Conservation (phyloP, 106 monocot species). For the Alisma plantagoaquatica region DNA sequence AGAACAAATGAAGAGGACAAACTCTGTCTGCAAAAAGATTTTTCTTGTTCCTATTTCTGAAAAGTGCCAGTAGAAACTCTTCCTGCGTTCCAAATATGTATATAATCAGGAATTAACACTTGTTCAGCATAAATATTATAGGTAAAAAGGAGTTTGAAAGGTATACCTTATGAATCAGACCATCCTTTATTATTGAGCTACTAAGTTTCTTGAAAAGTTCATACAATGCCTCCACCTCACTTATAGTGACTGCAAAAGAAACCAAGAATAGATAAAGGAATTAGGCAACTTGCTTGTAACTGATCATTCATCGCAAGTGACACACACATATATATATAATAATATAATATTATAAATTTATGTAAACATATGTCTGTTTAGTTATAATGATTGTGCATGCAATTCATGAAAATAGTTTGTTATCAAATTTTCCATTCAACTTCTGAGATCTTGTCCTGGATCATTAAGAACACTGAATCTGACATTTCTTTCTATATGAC, state of each 20-base stretch:
- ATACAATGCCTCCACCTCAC: constrained; percentile 22
- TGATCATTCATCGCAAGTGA: no score
- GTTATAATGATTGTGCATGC: no score
- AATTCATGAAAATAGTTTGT: no score
- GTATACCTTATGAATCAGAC: constrained; percentile 28
- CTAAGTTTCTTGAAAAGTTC: constrained; percentile 28
- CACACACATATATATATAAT: no score
- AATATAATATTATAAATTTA: no score
- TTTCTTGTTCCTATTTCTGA: constrained; percentile 56
- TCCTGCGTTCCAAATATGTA: constrained; percentile 52
- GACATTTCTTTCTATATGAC: no score
- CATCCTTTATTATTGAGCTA: constrained; percentile 25
- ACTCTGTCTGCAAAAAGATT: constrained; percentile 90
- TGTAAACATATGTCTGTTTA: no score
- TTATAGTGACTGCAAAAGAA: constrained; percentile 15
- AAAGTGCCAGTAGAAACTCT: constrained; percentile 82
- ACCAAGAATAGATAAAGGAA: neutral
- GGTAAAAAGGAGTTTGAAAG: neutral
- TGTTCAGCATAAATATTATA: neutral
- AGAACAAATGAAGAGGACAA: constrained; percentile 1
- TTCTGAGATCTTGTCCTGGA: no score
- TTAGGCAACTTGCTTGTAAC: no score
- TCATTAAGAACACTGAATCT: no score
- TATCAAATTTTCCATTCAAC: no score
- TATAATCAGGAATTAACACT: neutral